phyloP scores from a whole-genome alignment of 148 eudicot genomes.

The Chenopodium formosanum region DNA sequence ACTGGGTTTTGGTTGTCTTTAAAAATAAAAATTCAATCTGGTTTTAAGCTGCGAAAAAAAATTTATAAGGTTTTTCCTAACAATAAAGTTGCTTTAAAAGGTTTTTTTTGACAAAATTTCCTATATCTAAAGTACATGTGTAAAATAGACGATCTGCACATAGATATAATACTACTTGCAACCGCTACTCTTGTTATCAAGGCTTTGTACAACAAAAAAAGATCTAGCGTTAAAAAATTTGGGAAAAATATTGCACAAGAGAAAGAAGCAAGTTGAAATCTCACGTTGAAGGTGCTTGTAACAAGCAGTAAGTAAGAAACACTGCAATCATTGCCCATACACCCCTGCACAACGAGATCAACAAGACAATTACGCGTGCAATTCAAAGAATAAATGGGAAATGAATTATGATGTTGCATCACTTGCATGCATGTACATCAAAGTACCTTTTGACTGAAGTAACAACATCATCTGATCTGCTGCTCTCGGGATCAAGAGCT shows the following conservation, averaged over 20 bases:
- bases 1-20: too few species aligned
- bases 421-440: not conserved
- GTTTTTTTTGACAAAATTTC: too few species aligned
- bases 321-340: slow-evolving; percentile 98
- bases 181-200: not conserved
- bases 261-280: slow-evolving; percentile 23
- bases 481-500: slow-evolving; percentile 84
- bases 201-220: not conserved
- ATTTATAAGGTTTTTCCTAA: too few species aligned
- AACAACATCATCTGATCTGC: slow-evolving; percentile 57
- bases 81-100: too few species aligned
- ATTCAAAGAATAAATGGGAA: not conserved
- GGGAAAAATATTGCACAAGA: not conserved
- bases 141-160: not conserved
- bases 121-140: not conserved
- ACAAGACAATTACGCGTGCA: not conserved
- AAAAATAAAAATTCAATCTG: too few species aligned
- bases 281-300: slow-evolving; percentile 99
- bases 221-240: not conserved
- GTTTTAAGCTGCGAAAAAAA: too few species aligned
- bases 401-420: not conserved
- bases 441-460: slow-evolving; percentile 82
- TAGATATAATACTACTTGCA: not conserved
- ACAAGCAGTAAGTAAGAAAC: slow-evolving; percentile 85
- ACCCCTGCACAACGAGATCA: slow-evolving; percentile 56